Percentiles rank a stretch among this genome's conserved stretches.
phyloP scores from a whole-genome alignment of 2,329 filamentous ascomycete species.

The Alternaria longipes region DNA sequence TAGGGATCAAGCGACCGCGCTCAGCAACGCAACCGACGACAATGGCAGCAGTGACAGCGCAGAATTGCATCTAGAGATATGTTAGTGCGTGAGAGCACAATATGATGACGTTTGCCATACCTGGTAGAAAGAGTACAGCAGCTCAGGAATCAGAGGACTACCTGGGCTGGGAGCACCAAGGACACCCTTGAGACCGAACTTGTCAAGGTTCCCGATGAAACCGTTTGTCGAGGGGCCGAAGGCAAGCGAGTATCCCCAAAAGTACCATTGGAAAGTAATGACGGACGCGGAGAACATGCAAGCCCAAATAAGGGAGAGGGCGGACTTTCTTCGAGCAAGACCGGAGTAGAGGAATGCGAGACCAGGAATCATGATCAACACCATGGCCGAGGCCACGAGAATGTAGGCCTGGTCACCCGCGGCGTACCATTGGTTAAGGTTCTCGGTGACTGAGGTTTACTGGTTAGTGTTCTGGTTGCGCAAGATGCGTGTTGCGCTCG shows the following conservation, averaged over 20 bases:
- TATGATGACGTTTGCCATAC: conserved; percentile 55
- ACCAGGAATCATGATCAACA: conserved; percentile 94
- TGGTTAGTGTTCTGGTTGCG: conserved; percentile 20
- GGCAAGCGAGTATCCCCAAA: conserved; percentile 97
- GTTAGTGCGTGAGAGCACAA: conserved; percentile 21
- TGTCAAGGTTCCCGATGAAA: conserved; percentile 88
- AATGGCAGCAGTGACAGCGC: conserved; percentile 89
- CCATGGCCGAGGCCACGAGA: conserved; percentile 87
- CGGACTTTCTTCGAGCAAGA: conserved; percentile 96
- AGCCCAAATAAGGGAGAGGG: conserved; percentile 95
- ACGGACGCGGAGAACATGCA: conserved; percentile 94
- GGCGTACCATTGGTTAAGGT: conserved; percentile 95
- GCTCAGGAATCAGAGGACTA: conserved; percentile 84
- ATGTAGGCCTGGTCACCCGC: conserved; percentile 95
- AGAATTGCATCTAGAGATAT: conserved; percentile 86
- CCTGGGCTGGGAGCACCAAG: conserved; percentile 86
- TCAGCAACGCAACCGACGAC: conserved; percentile 92
- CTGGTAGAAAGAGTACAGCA: conserved; percentile 95
- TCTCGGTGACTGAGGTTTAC: conserved; percentile 71
- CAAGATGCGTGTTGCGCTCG: conserved; percentile 17
- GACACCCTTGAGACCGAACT: conserved; percentile 88
- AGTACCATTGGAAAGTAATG: conserved; percentile 98
- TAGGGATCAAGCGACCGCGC: conserved; percentile 88
- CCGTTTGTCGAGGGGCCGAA: conserved; percentile 87
- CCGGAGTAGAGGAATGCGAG: conserved; percentile 98